Conservation (phyloP, 1,284 basidiomycete species). For the Phaffia rhodozyma region DNA sequence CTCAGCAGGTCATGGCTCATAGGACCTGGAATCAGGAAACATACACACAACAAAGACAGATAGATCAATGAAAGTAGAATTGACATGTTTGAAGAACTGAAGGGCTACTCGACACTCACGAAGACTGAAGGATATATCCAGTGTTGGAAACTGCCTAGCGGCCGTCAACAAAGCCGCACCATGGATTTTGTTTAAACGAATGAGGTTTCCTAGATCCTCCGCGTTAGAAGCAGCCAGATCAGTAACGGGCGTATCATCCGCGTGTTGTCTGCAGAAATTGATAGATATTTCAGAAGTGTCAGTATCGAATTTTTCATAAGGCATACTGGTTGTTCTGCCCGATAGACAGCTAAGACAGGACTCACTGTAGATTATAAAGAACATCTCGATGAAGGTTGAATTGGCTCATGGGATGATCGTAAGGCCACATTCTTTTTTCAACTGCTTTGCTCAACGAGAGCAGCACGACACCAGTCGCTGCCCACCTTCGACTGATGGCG, state of each 20-base stretch:
- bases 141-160: slow-evolving; percentile 73
- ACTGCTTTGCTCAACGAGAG: slow-evolving; percentile 89
- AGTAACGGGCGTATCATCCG: slow-evolving; percentile 65
- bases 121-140: slow-evolving; percentile 55
- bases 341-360: slow-evolving; percentile 24
- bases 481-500: slow-evolving; percentile 83
- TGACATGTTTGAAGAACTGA: too few relatives aligned
- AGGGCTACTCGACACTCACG: slow-evolving; percentile 31
- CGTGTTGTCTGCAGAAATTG: slow-evolving; percentile 29
- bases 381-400: slow-evolving; percentile 66
- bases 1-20: slow-evolving; percentile 73
- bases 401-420: slow-evolving; percentile 81
- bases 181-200: slow-evolving; percentile 78
- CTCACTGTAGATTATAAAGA: slow-evolving; percentile 63
- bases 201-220: slow-evolving; percentile 62
- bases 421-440: slow-evolving; percentile 89
- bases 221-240: slow-evolving; percentile 67
- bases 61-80: too few relatives aligned
- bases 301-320: too few relatives aligned
- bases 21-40: slow-evolving; percentile 35
- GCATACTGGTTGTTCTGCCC: too few relatives aligned
- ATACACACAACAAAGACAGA: too few relatives aligned
- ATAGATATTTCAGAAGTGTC: too few relatives aligned
- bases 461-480: slow-evolving; percentile 63
- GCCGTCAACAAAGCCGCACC: slow-evolving; percentile 67